Evolutionary conservation across 805 yeast genomes (phyloP), one percentile per base, ranked within the genome.

Genomic region (Cyberlindnera euphorbiae): DNA sequence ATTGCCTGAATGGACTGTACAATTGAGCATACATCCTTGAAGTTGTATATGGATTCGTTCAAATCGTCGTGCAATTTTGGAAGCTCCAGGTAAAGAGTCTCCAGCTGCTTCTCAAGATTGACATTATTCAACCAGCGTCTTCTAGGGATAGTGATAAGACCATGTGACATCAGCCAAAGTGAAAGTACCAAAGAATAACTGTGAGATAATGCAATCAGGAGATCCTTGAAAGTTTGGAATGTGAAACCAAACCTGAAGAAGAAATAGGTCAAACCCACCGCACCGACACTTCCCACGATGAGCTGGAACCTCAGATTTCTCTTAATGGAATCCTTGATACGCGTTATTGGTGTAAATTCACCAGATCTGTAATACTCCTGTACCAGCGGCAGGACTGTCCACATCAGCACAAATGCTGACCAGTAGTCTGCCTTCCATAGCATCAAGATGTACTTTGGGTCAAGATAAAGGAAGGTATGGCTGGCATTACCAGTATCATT

Each of bases 121-220:
- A 50, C 36, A 8, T 52, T 71, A 55, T 71, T 56, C 41, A 62
- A 38, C 44, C 61, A 51, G 5, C 53, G 44, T 35, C 63, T 56
- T 39, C 83, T 67, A 0, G 95, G 94, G 2, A 84, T 65, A 29
- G 71, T 69, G 13, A 83, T 72, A 32, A 83, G 59, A 0, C 95
- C 95, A 56, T 85, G 89, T 3, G 90, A 84, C 83, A 86, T 77
- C 39, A 86, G 62, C 90, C 93, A 84, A 16, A 83, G 68, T 3
- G 90, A 88, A 23, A 86, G 52, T 2, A 80, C 66, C 52, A 86
- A 66, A 0, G 94, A 74, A 55, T 85, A 86, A 15, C 82, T 77
- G 55, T 86, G 93, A 1, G 93, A 75, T 9, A 82, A 50, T 0
- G 93, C 89, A 42, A 86, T 81, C 14, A 82, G 67, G 59, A 86